phyloP scores from a whole-genome alignment of 2,329 filamentous ascomycete genomes.

The Byssochlamys sp. region DNA sequence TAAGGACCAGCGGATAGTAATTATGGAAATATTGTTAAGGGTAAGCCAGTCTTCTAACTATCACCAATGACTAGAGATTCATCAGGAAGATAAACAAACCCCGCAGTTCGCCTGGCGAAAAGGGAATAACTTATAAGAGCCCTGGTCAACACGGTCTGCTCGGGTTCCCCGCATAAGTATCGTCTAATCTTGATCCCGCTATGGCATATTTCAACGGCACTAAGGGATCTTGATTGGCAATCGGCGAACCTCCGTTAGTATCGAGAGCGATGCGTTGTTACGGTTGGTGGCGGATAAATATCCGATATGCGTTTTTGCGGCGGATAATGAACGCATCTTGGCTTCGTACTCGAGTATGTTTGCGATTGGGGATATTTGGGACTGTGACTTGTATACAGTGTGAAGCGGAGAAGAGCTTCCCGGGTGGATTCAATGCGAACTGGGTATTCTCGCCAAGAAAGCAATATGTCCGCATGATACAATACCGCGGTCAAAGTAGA shows the following conservation, averaged over 20 bases:
- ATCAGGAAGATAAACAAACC: not conserved
- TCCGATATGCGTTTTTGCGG: not conserved
- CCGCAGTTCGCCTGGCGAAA: not conserved
- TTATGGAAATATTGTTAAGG: too few relatives aligned
- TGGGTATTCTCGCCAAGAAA: too few relatives aligned
- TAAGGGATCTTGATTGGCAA: not conserved
- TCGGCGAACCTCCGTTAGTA: not conserved
- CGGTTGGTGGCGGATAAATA: not conserved
- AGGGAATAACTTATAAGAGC: not conserved
- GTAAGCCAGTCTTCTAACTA: too few relatives aligned
- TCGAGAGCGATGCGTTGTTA: not conserved
- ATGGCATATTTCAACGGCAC: not conserved
- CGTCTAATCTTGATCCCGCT: not conserved
- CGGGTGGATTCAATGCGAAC: too few relatives aligned
- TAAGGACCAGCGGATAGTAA: too few relatives aligned
- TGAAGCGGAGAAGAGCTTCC: not conserved
- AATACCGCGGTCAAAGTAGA: not conserved
- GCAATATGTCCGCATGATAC: not conserved
- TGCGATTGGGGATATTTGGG: not conserved
- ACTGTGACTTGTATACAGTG: not conserved
- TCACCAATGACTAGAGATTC: not conserved
- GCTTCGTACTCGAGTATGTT: not conserved
- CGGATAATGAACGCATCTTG: not conserved
- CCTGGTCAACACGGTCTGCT: not conserved
- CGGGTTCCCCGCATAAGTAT: not conserved